phyloP scores from a whole-genome alignment of 306 rosid species.

The Inga leiocalycina region DNA sequence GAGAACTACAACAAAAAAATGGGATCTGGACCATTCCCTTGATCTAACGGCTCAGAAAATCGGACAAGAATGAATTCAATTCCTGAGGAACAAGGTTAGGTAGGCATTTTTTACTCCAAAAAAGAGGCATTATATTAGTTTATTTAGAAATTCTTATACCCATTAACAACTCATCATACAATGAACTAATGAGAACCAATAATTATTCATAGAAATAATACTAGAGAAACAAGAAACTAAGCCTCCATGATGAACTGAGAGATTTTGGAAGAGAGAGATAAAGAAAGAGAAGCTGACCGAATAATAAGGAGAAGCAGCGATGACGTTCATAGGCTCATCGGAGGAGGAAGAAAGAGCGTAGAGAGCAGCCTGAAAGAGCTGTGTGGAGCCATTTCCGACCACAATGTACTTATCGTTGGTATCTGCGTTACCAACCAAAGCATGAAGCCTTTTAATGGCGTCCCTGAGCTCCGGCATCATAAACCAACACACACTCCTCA shows the following conservation, averaged over 20 bases:
- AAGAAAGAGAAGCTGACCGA: slow-evolving; percentile 55
- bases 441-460: slow-evolving; percentile 53
- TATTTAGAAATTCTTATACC: background rate
- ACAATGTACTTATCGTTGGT: slow-evolving; percentile 58
- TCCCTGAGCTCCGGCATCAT: slow-evolving; percentile 57
- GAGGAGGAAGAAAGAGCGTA: slow-evolving; percentile 62
- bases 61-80: no score
- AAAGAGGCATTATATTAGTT: background rate
- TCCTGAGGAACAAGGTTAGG: no score
- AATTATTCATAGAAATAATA: background rate
- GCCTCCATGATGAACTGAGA: background rate
- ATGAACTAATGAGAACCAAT: background rate
- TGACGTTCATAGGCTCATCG: slow-evolving; percentile 57
- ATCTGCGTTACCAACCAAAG: slow-evolving; percentile 75
- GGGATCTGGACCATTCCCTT: background rate
- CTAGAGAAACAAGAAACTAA: background rate
- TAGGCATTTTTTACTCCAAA: no score
- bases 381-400: slow-evolving; percentile 96
- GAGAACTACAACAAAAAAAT: background rate
- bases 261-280: no score
- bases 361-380: slow-evolving; percentile 79
- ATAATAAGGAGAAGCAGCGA: slow-evolving; percentile 79
- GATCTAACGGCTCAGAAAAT: background rate
- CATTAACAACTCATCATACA: background rate
- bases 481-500: slow-evolving; percentile 59